Evolutionary conservation across 805 yeast species (phyloP).

Genomic region (Nakazawaea molendinolei): DNA sequence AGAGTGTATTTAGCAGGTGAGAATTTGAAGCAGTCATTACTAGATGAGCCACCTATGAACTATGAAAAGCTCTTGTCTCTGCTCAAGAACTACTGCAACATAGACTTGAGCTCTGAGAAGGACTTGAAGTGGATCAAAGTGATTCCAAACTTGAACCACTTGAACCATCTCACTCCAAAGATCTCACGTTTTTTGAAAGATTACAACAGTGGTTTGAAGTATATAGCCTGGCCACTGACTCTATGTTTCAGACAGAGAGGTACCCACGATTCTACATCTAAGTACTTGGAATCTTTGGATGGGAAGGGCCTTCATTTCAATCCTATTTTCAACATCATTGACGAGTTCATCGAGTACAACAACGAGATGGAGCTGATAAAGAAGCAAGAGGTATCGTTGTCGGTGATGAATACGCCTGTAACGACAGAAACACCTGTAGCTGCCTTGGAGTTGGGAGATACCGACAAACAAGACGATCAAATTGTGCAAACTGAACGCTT

Average conservation of each 20-base stretch:
- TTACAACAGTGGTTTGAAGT: conserved; percentile 34
- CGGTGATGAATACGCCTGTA: conserved; percentile 16
- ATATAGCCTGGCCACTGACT: conserved; percentile 66
- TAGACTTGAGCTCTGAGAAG: conserved; percentile 14
- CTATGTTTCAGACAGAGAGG: conserved; percentile 55
- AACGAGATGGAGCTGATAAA: conserved; percentile 14
- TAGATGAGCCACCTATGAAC: conserved; percentile 36
- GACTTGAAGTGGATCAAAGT: conserved; percentile 55
- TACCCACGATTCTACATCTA: background rate
- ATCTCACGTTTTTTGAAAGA: conserved; percentile 46
- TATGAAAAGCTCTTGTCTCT: conserved; percentile 29
- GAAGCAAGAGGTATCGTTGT: conserved; percentile 13
- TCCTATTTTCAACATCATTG: conserved; percentile 22
- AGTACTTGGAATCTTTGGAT: conserved; percentile 11
- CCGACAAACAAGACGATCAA: too few relatives aligned
- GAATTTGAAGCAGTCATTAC: conserved; percentile 25
- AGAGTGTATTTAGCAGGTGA: conserved; percentile 35
- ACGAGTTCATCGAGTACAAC: conserved; percentile 20
- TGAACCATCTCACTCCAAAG: conserved; percentile 61
- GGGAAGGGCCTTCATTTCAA: conserved; percentile 10
- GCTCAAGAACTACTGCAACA: conserved; percentile 28
- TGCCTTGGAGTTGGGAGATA: background rate
- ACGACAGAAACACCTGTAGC: conserved; percentile 3
- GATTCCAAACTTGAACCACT: conserved; percentile 60
- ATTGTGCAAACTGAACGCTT: too few relatives aligned